Conservation (phyloP, 768 basidiomycete genomes). For the Mycena epipterygia region DNA sequence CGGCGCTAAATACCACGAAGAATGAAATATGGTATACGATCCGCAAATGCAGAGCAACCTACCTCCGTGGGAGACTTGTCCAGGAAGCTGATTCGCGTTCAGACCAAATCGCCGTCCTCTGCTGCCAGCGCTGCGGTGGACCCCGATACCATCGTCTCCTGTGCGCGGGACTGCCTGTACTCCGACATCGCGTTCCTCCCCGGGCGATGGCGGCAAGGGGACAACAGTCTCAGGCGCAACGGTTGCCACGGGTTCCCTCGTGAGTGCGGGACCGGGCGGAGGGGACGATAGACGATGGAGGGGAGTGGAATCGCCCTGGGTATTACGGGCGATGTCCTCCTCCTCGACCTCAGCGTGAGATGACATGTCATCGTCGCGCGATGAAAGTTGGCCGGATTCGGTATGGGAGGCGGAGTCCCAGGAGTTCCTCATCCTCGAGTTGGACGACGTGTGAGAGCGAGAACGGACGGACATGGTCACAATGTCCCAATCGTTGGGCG, state of each 20-base stretch:
- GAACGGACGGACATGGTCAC: constrained; percentile 3
- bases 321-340: not conserved
- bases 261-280: too few species aligned
- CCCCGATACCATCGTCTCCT: constrained; percentile 1
- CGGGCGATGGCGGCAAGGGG: constrained; percentile 4
- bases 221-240: not conserved
- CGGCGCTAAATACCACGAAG: not conserved
- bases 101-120: constrained; percentile 4
- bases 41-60: not conserved
- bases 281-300: not conserved
- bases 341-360: not conserved
- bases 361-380: constrained; percentile 1
- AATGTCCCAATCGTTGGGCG: too few species aligned
- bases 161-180: not conserved
- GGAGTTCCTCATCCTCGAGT: constrained; percentile 1
- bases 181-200: not conserved
- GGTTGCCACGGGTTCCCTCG: not conserved
- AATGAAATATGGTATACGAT: not conserved
- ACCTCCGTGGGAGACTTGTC: not conserved
- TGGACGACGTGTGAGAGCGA: not conserved
- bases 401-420: constrained; percentile 1
- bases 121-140: not conserved
- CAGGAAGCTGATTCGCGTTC: not conserved
- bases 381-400: constrained; percentile 3
- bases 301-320: not conserved